A percentile compares a stretch with the other conserved stretches of the same genome.
Evolutionary conservation across 148 eudicot genomes (phyloP).

Genomic region (Vaccinium darrowii): DNA sequence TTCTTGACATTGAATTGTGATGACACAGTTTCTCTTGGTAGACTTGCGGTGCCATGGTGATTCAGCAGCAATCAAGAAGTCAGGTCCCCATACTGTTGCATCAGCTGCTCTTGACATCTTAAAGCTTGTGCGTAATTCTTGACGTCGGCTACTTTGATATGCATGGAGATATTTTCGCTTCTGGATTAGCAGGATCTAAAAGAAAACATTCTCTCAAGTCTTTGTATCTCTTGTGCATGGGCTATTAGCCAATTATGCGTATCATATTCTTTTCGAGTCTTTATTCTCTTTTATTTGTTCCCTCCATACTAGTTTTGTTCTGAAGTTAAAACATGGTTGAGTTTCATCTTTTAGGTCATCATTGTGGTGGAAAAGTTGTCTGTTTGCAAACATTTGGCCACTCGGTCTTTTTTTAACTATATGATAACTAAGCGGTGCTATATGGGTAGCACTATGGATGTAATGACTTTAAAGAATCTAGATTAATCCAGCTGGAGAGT

Average conservation of each 20-base stretch:
- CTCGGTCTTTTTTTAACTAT: not conserved
- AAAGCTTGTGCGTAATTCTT: constrained; percentile 55
- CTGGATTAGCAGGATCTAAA: not conserved
- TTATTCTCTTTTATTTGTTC: not conserved
- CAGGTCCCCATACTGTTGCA: constrained; percentile 69
- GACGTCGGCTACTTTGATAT: not conserved
- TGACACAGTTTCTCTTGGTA: constrained; percentile 75
- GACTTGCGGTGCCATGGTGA: constrained; percentile 96
- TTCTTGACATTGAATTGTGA: constrained; percentile 10
- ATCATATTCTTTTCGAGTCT: not conserved
- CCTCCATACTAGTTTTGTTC: not conserved
- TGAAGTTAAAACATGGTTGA: not conserved
- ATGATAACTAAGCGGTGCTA: not conserved
- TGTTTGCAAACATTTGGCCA: not conserved
- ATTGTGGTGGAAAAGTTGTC: not conserved
- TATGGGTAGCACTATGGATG: not conserved
- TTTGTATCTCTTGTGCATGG: not conserved
- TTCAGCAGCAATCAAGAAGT: constrained; percentile 68
- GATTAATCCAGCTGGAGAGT: not conserved
- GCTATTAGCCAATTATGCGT: constrained; percentile 11
- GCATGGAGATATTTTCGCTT: not conserved
- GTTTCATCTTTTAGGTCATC: not conserved
- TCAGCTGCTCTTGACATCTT: constrained; percentile 87
- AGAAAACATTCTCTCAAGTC: not conserved
- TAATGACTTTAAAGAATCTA: not conserved